Conservation (phyloP, 2,329 filamentous ascomycete genomes). For the Beauveria varroae region DNA sequence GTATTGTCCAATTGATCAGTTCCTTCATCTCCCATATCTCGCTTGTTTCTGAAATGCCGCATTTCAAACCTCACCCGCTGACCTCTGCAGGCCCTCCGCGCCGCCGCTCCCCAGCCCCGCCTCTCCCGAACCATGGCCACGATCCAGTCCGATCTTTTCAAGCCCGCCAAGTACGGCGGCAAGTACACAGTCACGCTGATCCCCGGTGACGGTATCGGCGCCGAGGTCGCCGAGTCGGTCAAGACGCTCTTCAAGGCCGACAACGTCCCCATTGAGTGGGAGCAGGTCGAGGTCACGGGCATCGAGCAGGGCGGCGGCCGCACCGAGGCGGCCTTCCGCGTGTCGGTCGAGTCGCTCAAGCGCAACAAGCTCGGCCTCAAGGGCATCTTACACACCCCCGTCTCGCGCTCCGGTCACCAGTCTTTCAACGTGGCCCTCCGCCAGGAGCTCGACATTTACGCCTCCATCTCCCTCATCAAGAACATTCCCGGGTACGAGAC, state of each 20-base stretch:
- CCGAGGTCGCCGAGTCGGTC: conserved; percentile 94
- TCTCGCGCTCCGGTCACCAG: conserved; percentile 94
- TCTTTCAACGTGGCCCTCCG: conserved; percentile 99
- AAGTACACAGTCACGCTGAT: conserved; percentile 99
- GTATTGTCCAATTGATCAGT: neutral
- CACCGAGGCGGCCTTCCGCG: conserved; percentile 90
- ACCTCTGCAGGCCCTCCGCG: conserved; percentile 41
- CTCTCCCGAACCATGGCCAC: conserved; percentile 61
- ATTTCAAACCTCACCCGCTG: neutral
- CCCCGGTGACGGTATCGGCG: conserved; percentile 96
- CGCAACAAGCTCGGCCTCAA: conserved; percentile 99
- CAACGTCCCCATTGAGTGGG: conserved; percentile 97
- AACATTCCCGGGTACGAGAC: conserved; percentile 99
- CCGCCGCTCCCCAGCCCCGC: conserved; percentile 38
- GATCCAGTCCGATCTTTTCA: conserved; percentile 92
- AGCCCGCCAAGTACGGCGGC: conserved; percentile 96
- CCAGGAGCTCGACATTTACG: conserved; percentile 99
- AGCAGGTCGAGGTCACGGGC: conserved; percentile 93
- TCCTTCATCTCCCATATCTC: neutral
- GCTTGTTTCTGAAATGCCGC: neutral
- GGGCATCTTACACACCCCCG: conserved; percentile 96
- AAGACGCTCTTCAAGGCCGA: conserved; percentile 99
- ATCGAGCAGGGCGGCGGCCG: conserved; percentile 78
- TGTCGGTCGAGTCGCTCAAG: conserved; percentile 90
- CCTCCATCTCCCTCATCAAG: conserved; percentile 96